A percentile compares a stretch with the other conserved stretches of the same genome.
These are phyloP conservation scores for Alternaria sp. DNA, from an alignment of 2,329 filamentous ascomycete genomes.

Conservation along the genomic window DNA sequence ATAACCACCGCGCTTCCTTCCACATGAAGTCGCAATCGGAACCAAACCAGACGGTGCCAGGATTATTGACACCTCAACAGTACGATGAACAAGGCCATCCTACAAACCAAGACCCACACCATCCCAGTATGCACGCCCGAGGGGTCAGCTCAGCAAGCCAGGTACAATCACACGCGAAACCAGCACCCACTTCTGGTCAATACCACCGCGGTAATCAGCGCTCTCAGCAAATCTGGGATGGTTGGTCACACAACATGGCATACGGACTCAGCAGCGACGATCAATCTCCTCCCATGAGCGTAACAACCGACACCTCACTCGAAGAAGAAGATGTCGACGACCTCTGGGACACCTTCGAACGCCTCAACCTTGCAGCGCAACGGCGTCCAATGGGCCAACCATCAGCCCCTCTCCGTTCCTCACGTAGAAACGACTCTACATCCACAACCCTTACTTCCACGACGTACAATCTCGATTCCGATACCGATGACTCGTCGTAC, in stretches of 20 bases:
- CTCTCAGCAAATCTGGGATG: conserved; percentile 45
- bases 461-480: conserved; percentile 8
- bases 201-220: conserved; percentile 38
- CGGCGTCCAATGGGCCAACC: conserved; percentile 23
- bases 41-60: conserved; percentile 49
- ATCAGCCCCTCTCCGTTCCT: conserved; percentile 21
- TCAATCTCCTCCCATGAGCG: conserved; percentile 42
- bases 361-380: conserved; percentile 19
- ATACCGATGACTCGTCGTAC: conserved; percentile 31
- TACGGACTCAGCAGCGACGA: conserved; percentile 44
- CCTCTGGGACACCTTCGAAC: conserved; percentile 46
- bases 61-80: conserved; percentile 48
- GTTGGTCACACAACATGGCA: conserved; percentile 45
- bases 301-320: conserved; percentile 42
- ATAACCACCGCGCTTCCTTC: conserved; percentile 50
- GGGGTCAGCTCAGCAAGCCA: conserved; percentile 49
- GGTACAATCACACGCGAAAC: conserved; percentile 39
- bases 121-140: conserved; percentile 44
- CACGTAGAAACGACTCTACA: conserved; percentile 28
- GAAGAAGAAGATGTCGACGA: conserved; percentile 50
- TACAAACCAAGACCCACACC: conserved; percentile 39
- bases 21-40: conserved; percentile 54
- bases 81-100: conserved; percentile 49
- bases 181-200: conserved; percentile 30
- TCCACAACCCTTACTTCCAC: conserved; percentile 23